These are phyloP conservation scores for Chenopodium quinoa DNA, from an alignment of 148 eudicot genomes.

Conservation along the genomic window DNA sequence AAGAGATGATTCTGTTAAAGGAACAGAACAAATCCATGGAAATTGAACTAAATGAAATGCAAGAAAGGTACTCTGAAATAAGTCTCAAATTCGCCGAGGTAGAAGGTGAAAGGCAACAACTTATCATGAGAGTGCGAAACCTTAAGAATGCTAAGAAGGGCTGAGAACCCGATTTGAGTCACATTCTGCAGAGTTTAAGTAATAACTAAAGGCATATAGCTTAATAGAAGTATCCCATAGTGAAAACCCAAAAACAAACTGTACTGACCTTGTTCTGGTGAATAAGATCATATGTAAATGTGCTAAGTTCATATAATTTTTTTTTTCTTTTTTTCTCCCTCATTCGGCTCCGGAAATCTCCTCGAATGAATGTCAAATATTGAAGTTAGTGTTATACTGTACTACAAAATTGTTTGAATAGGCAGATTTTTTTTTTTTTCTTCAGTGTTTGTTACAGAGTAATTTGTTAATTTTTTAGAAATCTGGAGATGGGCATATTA, in stretches of 20 bases:
- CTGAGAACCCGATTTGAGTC: slow-evolving; percentile 15
- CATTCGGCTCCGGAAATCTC: neutral
- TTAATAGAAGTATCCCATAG: slow-evolving; percentile 14
- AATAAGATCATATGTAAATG: slow-evolving; percentile 29
- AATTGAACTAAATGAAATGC: slow-evolving; percentile 81
- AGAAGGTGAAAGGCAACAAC: slow-evolving; percentile 93
- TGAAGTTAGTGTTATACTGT: slow-evolving; percentile 29
- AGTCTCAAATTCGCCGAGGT: slow-evolving; percentile 98
- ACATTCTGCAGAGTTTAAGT: neutral
- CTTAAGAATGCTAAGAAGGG: slow-evolving; percentile 63
- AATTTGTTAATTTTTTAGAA: slow-evolving; percentile 15
- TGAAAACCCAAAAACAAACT: neutral
- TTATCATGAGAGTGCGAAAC: slow-evolving; percentile 74
- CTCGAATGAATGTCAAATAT: slow-evolving; percentile 22
- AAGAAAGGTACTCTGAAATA: slow-evolving; percentile 85
- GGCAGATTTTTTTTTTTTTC: slow-evolving; percentile 4
- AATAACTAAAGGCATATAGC: neutral
- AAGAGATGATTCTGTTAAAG: slow-evolving; percentile 55
- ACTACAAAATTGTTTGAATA: slow-evolving; percentile 22
- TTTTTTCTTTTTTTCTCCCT: neutral
- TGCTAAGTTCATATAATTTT: slow-evolving; percentile 8
- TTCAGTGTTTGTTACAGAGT: neutral
- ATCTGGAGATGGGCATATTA: neutral
- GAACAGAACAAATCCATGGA: slow-evolving; percentile 74
- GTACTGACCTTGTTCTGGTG: slow-evolving; percentile 22